Conservation (phyloP, 2,329 filamentous ascomycete species). For the Phyllosticta paracitricarpa region DNA sequence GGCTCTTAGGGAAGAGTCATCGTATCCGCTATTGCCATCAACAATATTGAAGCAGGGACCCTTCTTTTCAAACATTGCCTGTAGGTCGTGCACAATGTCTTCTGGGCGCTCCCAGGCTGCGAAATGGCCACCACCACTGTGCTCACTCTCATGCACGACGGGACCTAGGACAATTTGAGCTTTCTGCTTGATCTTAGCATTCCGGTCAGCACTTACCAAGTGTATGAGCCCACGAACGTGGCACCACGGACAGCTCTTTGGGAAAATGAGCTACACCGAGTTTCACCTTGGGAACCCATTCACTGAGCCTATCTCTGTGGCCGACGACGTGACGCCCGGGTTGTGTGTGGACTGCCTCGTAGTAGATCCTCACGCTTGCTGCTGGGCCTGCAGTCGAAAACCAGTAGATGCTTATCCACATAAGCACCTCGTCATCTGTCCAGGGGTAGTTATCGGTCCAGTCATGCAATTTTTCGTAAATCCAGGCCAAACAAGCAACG, state of each 20-base stretch:
- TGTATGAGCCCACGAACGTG: constrained; percentile 47
- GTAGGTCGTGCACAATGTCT: constrained; percentile 43
- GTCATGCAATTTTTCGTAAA: constrained; percentile 70
- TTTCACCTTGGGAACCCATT: constrained; percentile 39
- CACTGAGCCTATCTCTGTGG: constrained; percentile 25
- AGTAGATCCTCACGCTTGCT: constrained; percentile 61
- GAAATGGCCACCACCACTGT: constrained; percentile 50
- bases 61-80: constrained; percentile 37
- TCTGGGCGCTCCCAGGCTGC: constrained; percentile 50
- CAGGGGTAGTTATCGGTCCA: constrained; percentile 66
- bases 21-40: constrained; percentile 2
- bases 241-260: constrained; percentile 45
- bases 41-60: constrained; percentile 9
- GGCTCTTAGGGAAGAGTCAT: neutral
- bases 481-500: constrained; percentile 62
- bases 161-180: constrained; percentile 19
- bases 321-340: constrained; percentile 17
- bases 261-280: constrained; percentile 48
- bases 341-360: constrained; percentile 46
- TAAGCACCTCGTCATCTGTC: constrained; percentile 67
- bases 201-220: constrained; percentile 32
- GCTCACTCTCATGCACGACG: constrained; percentile 46
- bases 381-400: constrained; percentile 61
- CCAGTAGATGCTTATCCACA: constrained; percentile 64
- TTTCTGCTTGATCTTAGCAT: neutral